phyloP scores from a whole-genome alignment of 495 filamentous ascomycete species.

The Xylaria intraflava region DNA sequence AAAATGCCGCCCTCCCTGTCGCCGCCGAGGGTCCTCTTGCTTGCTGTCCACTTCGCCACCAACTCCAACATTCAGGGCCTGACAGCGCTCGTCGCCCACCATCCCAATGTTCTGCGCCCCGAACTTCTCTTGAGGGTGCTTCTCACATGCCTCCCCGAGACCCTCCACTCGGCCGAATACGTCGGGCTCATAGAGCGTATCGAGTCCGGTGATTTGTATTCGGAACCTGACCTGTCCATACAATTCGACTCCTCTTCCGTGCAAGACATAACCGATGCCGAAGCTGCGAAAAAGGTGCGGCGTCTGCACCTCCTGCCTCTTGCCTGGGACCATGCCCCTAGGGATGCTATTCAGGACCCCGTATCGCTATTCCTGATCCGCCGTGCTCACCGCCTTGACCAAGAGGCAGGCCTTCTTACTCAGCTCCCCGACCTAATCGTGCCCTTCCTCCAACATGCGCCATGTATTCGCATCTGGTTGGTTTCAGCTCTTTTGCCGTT shows the following conservation, averaged over 20 bases:
- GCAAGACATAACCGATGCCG: conserved; percentile 53
- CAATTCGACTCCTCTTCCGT: conserved; percentile 55
- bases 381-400: conserved; percentile 68
- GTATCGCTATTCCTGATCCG: conserved; percentile 68
- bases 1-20: conserved; percentile 45
- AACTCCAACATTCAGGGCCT: conserved; percentile 55
- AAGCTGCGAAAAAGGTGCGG: conserved; percentile 62
- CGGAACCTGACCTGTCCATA: conserved; percentile 20
- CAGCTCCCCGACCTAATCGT: conserved; percentile 64
- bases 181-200: conserved; percentile 53
- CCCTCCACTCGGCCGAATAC: conserved; percentile 58
- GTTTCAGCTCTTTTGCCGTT: conserved; percentile 74
- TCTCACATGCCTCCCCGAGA: conserved; percentile 80
- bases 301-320: conserved; percentile 65
- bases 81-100: conserved; percentile 52
- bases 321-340: conserved; percentile 39
- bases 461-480: conserved; percentile 64
- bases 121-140: conserved; percentile 72
- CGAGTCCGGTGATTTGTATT: conserved; percentile 33
- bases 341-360: conserved; percentile 44
- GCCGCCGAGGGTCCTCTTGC: conserved; percentile 53
- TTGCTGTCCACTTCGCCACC: conserved; percentile 55
- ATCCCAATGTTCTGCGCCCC: conserved; percentile 50
- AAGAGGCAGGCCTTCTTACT: conserved; percentile 67
- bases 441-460: conserved; percentile 66